Base-by-base conservation (phyloP, 805 yeast species). In the Candida maesae region DNA sequence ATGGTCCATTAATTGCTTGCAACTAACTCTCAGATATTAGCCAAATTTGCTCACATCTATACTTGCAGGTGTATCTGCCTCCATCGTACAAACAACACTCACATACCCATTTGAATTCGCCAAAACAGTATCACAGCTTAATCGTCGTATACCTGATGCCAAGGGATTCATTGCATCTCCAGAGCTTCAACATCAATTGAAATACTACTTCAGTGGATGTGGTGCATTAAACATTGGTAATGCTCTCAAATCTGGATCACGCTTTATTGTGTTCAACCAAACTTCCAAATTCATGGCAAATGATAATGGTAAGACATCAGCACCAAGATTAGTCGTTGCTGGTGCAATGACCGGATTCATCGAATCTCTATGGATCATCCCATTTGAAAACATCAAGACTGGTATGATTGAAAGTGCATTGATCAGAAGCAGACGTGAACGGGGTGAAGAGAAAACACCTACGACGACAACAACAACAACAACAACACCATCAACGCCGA, bases 341-440 rank as follows among this genome's bases (percentile, higher is more conserved):
- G 96, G 95, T 9, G 71, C 73, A 2, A 74, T 87, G 67, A 84
- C 95, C 5, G 98, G 95, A 2, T 70, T 84, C 42, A 65, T 81
- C 33, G 98, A 93, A 60, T 80, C 95, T 2, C 48, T 89, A 25
- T 76, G 84, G 72, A 78, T 91, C 17, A 84, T 93, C 15, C 99
- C 98, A 0, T 90, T 91, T 59, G 99, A 91, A 56, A 85, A 82
- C 55, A 70, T 88, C 50, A 88, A 88, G 57, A 81, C 84, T 2
- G 72, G 83, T 8, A 76, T 85, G 85, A 81, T 88, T 46, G 95
- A 87, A 53, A 80, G 83, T 56, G 69, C 80, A 36, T 51, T 73
- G 57, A 55, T 61, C 18, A 51, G 52, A 39, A 50, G 58, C 41
- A 55, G 39, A 50, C 46, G 58, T 35, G 55, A 51, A 35, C 38